Percentiles rank a stretch among this genome's conserved stretches.
Evolutionary conservation across 2,329 filamentous ascomycete genomes (phyloP).

Genomic region (Davidsoniella neocaledoniae): DNA sequence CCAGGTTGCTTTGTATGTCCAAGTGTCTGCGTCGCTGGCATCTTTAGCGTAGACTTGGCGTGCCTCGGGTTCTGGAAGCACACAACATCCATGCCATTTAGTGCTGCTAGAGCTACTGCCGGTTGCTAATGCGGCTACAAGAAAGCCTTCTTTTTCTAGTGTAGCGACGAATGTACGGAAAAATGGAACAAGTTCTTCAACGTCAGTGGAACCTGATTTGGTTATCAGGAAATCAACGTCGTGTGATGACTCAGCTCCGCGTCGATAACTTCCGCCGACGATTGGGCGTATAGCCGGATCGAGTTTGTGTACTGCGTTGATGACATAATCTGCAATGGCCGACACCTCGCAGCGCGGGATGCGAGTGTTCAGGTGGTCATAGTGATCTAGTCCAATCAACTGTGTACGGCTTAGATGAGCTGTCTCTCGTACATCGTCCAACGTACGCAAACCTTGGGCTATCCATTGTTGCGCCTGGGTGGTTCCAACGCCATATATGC

Average conservation of each 20-base stretch:
- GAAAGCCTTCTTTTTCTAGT: constrained; percentile 45
- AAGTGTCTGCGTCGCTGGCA: background rate
- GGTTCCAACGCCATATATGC: constrained; percentile 64
- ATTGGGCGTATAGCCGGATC: constrained; percentile 53
- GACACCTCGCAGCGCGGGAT: constrained; percentile 67
- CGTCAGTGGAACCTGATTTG: constrained; percentile 36
- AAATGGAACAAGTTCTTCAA: constrained; percentile 42
- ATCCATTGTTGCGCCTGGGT: constrained; percentile 60
- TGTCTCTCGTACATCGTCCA: constrained; percentile 50
- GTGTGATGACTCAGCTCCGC: constrained; percentile 55
- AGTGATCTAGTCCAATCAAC: constrained; percentile 59
- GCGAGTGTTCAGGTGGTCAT: constrained; percentile 58
- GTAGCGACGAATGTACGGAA: constrained; percentile 44
- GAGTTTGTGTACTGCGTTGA: constrained; percentile 36
- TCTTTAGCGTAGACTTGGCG: constrained; percentile 14
- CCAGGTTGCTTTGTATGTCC: constrained; percentile 34
- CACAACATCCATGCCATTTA: constrained; percentile 81
- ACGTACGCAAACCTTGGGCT: constrained; percentile 52
- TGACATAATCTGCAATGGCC: constrained; percentile 49
- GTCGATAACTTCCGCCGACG: constrained; percentile 70
- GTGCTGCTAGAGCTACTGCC: constrained; percentile 31
- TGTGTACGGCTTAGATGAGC: constrained; percentile 54
- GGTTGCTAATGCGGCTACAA: constrained; percentile 51
- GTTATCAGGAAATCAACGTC: constrained; percentile 82
- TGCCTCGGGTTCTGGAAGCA: constrained; percentile 35